Conservation (phyloP, 768 basidiomycete genomes). For the Tylopilus balloui region DNA sequence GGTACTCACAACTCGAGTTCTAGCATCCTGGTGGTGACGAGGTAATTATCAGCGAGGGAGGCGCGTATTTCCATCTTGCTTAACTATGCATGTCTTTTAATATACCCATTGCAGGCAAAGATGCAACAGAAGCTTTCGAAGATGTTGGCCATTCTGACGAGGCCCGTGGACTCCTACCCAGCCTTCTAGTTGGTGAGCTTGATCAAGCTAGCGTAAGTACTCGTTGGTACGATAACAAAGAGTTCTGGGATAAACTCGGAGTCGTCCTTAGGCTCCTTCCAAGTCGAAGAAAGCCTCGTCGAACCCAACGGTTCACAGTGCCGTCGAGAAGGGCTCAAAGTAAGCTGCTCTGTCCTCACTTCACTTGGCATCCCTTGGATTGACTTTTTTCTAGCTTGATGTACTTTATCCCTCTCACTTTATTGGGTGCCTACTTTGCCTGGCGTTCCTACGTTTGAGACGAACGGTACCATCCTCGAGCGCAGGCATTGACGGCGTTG, state of each 20-base stretch:
- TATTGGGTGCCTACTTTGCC: conserved; percentile 83
- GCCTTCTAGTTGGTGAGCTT: conserved; percentile 78
- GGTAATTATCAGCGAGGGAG: conserved; percentile 89
- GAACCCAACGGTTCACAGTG: conserved; percentile 35
- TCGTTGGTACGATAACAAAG: background rate
- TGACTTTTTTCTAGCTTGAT: conserved; percentile 47
- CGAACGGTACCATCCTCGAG: background rate
- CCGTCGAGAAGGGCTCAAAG: conserved; percentile 68
- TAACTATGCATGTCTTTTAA: background rate
- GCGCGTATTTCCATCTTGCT: conserved; percentile 43
- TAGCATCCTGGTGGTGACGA: conserved; percentile 99
- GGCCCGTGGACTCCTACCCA: conserved; percentile 79
- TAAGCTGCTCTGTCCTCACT: conserved; percentile 32
- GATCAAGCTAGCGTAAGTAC: conserved; percentile 60
- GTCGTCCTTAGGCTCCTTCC: conserved; percentile 40
- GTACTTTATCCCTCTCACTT: conserved; percentile 78
- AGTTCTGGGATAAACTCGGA: background rate
- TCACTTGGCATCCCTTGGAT: background rate
- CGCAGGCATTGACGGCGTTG: background rate
- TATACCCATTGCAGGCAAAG: conserved; percentile 60
- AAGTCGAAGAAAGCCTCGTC: conserved; percentile 49
- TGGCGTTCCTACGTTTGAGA: conserved; percentile 65
- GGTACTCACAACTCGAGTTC: conserved; percentile 5
- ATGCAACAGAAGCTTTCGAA: conserved; percentile 98
- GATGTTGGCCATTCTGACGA: conserved; percentile 99